Evolutionary conservation across 495 filamentous ascomycete species (phyloP).

Genomic region (Immersiella caudata): DNA sequence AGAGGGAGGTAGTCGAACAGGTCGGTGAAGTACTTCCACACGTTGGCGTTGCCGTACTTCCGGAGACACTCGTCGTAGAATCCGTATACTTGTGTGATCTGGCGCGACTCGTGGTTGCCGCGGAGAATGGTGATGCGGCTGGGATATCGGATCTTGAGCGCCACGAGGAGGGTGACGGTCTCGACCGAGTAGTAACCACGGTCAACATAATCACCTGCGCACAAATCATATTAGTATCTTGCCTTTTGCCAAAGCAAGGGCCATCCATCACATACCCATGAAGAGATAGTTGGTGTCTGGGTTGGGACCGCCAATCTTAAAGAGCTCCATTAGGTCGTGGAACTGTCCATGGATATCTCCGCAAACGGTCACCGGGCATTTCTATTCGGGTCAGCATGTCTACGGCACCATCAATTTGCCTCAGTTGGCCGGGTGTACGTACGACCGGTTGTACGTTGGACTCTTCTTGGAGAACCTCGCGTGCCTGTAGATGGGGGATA

Average conservation of each 20-base stretch:
- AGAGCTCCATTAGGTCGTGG: slow-evolving; percentile 92
- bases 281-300: slow-evolving; percentile 95
- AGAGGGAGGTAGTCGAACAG: slow-evolving; percentile 98
- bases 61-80: slow-evolving; percentile 98
- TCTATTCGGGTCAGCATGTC: slow-evolving; percentile 52
- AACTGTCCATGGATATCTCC: slow-evolving; percentile 95
- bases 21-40: slow-evolving; percentile 99
- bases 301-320: slow-evolving; percentile 88
- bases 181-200: slow-evolving; percentile 97
- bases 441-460: slow-evolving; percentile 99
- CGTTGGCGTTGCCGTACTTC: slow-evolving; percentile 98
- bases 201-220: slow-evolving; percentile 89
- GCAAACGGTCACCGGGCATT: slow-evolving; percentile 93
- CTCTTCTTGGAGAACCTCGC: slow-evolving; percentile 95
- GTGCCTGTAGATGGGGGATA: slow-evolving; percentile 60
- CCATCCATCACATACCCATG: slow-evolving; percentile 68
- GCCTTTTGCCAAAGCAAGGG: slow-evolving; percentile 4
- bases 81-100: slow-evolving; percentile 97
- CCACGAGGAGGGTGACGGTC: slow-evolving; percentile 91
- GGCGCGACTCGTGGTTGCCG: slow-evolving; percentile 95
- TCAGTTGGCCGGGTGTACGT: slow-evolving; percentile 47
- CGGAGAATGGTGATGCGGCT: slow-evolving; percentile 95
- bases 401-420: neutral
- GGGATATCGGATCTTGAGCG: slow-evolving; percentile 94
- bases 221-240: slow-evolving; percentile 24